These are phyloP conservation scores for Taphrina communis DNA, from an alignment of 1,139 yeast species.

Conservation along the genomic window DNA sequence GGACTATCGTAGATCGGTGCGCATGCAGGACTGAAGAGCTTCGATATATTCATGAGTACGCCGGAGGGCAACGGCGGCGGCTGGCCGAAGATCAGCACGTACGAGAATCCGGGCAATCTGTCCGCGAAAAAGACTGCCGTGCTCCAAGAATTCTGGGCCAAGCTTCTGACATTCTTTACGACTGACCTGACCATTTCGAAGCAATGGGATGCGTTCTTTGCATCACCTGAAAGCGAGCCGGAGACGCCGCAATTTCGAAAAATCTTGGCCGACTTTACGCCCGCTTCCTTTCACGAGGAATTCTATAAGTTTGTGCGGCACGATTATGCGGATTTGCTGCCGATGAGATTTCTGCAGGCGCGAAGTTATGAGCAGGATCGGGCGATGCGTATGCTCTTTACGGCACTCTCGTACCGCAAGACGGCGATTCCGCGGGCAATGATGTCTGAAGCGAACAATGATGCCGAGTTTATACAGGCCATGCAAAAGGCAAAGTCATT, in stretches of 20 bases:
- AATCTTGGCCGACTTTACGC: conserved; percentile 14
- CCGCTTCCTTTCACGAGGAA: conserved; percentile 24
- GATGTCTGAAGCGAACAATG: conserved; percentile 31
- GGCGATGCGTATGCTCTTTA: conserved; percentile 33
- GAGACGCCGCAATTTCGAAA: conserved; percentile 20
- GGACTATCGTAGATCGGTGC: no score
- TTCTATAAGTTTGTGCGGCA: conserved; percentile 29
- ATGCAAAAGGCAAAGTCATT: conserved; percentile 34
- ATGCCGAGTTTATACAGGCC: conserved; percentile 23
- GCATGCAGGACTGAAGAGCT: no score
- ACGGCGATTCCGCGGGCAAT: conserved; percentile 28
- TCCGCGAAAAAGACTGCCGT: conserved; percentile 1
- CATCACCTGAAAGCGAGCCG: neutral
- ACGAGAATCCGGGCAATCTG: conserved; percentile 20
- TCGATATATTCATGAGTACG: neutral
- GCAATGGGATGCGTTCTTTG: conserved; percentile 9
- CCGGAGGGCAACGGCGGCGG: neutral
- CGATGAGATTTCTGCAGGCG: conserved; percentile 36
- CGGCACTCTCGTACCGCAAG: conserved; percentile 20
- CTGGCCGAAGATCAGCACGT: conserved; percentile 16
- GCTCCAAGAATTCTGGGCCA: conserved; percentile 22
- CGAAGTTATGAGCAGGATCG: conserved; percentile 29
- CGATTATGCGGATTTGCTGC: conserved; percentile 37
- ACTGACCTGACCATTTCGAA: conserved; percentile 2
- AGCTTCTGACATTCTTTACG: conserved; percentile 5